phyloP scores from a whole-genome alignment of 179 eudicot genomes.

The Vitellaria paradoxa region DNA sequence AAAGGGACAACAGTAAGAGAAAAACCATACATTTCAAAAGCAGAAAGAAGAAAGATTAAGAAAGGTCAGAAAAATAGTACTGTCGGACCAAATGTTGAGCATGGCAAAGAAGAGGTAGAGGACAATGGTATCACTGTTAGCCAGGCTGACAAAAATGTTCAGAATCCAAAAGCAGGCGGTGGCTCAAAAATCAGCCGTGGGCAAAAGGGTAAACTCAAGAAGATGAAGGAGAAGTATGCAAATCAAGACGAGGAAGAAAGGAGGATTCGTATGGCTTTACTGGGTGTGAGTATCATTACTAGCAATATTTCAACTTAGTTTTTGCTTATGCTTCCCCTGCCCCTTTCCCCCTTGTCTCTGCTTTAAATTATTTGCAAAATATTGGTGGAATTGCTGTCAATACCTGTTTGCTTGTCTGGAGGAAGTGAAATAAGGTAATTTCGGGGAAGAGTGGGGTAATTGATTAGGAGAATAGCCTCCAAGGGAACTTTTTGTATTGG shows the following conservation, averaged over 20 bases:
- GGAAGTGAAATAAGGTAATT: not conserved
- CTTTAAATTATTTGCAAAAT: not conserved
- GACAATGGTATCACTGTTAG: conserved; percentile 27
- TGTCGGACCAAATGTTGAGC: conserved; percentile 29
- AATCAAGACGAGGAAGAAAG: conserved; percentile 98
- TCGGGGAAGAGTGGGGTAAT: not conserved
- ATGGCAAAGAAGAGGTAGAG: conserved; percentile 30
- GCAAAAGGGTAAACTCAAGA: conserved; percentile 84
- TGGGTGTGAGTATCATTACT: conserved; percentile 64
- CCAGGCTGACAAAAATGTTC: conserved; percentile 42
- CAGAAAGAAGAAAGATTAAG: conserved; percentile 85
- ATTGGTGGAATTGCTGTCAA: not conserved
- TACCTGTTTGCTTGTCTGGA: not conserved
- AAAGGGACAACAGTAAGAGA: conserved; percentile 42
- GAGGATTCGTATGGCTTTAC: conserved; percentile 86
- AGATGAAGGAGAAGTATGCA: conserved; percentile 95
- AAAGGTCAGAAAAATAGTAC: conserved; percentile 61
- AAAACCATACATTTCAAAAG: conserved; percentile 84
- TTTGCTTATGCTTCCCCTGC: not conserved
- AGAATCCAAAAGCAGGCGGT: conserved; percentile 39
- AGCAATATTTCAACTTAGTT: not conserved
- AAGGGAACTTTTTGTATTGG: not conserved
- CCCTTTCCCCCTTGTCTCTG: not conserved
- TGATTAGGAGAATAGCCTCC: not conserved
- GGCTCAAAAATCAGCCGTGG: conserved; percentile 85